Base-by-base conservation (phyloP, 805 yeast genomes). In the Lipomyces spencermartinsiae region DNA sequence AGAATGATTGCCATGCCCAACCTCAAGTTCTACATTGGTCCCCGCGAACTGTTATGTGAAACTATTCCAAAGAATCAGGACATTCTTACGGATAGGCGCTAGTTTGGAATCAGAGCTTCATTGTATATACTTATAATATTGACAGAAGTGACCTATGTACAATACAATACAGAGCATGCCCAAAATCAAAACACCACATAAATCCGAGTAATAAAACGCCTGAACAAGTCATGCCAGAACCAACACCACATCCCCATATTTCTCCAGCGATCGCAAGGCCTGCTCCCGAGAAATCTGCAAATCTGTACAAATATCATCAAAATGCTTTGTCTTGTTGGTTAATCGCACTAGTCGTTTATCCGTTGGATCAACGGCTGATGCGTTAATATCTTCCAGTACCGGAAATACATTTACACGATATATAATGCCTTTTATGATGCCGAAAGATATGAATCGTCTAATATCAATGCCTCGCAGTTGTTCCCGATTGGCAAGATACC, bases 341-440 rank as follows among this genome's bases (percentile, higher is more conserved):
- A 62, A 54, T 34, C 60, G 39, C 37, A 46, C 54, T 53, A 19
- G 65, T 9, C 58, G 54, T n/a, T 22, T 53, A 57, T 46, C 64
- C 46, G 35, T 46, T 34, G 37, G 61, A 33, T 46, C 49, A 43
- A 19, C n/a, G 31, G 56, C 22, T 64, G 60, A 35, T 63, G 10
- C 34, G 34, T 4, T 53, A 25, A 14, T 51, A 14, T 51, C 69
- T 59, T 77, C 79, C 62, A 86, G 77, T 0, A 91, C 79, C 0
- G 98, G 98, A 75, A 86, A 91, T 25, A 93, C 81, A 64, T 90
- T 85, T 1, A 93, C 90, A 62, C 98, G 80, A 76, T 93, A 93
- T 8, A 96, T 89, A 5, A 95, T 74, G 0, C 97, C 92, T 69
- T 92, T 85, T 31, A 92, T 81, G 1, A 92, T 84, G 0, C 99